Base-by-base conservation (phyloP, 163 green algal genomes). In the Chlorella variabilis region DNA sequence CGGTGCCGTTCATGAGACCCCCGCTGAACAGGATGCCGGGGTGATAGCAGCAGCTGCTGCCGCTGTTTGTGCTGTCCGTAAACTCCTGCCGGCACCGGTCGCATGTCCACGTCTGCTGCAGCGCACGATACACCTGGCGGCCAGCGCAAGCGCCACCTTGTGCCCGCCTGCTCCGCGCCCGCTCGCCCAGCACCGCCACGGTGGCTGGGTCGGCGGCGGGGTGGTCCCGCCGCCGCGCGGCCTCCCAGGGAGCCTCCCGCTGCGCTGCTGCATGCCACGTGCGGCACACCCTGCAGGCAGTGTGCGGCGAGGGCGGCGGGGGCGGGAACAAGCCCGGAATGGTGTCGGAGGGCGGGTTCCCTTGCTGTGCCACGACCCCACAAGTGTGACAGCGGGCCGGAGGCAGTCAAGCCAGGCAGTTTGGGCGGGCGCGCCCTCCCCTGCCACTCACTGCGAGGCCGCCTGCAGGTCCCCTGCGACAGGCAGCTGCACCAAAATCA, bases 21-120 rank as follows among this genome's bases (percentile, higher is more conserved):
- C 75, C 75, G 29, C 49, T 51, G 36, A 71, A 83, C 17, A 83
- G 77, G 39, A 83, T 78, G 27, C 77, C 77, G 5, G 77, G 42
- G 62, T 83, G 77, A 62, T 41, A 76, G 48, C 29, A 21, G 56
- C 78, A 83, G 15, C 45, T 54, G 56, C 31, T 34, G 58, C 27
- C 31, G 29, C 56, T 67, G 58, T 83, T 83, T 34, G 17, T 8
- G 6, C 59, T 62, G 39, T 83, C 77, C 0, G 49, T 78, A 21
- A 78, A 78, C 33, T 13, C 13, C 71, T 78, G 49, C 34, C 38
- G 48, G 49, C 71, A 78, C 31, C 49, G 49, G 8, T 78, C 71
- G 49, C 71, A 78, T 3, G 34, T 61, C 49, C 34, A 39, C 3
- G 25, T 15, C 34, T 48, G 21, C 0, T 31, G 18, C 71, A 78